phyloP scores from a whole-genome alignment of 306 rosid genomes.

The Oxytropis ochrocephala region DNA sequence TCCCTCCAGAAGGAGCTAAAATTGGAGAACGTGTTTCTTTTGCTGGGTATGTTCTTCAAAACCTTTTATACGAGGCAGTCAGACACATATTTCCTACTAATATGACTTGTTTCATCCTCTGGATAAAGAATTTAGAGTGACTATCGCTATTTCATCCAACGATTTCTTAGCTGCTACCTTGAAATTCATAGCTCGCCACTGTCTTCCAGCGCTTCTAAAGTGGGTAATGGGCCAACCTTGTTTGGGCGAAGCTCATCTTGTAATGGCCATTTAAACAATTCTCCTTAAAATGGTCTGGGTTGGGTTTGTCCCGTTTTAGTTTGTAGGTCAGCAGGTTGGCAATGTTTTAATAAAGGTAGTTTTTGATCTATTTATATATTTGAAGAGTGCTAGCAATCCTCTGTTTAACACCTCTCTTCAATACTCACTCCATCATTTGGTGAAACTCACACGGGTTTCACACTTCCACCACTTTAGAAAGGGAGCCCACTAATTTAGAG shows the following conservation, averaged over 20 bases:
- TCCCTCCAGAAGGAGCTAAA: constrained; percentile 85
- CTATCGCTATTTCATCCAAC: neutral
- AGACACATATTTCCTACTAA: neutral
- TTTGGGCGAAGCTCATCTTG: neutral
- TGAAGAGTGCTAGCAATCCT: too few relatives aligned
- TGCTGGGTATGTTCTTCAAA: constrained; percentile 53
- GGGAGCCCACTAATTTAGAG: too few relatives aligned
- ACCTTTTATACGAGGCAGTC: constrained; percentile 6
- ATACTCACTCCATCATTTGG: too few relatives aligned
- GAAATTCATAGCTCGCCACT: neutral
- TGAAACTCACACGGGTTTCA: too few relatives aligned
- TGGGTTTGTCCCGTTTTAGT: neutral
- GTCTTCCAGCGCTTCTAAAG: neutral
- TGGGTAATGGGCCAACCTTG: neutral
- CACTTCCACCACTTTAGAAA: too few relatives aligned
- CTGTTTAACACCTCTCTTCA: too few relatives aligned
- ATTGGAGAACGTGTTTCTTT: constrained; percentile 73
- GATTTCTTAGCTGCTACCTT: constrained; percentile 1
- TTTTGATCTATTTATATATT: neutral
- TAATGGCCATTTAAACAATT: neutral
- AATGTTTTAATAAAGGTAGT: neutral
- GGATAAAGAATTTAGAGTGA: neutral
- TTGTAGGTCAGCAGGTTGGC: neutral
- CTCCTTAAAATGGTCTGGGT: neutral
- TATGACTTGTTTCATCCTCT: neutral